phyloP scores from a whole-genome alignment of 495 filamentous ascomycete genomes.

The Penicillium psychrofluorescens region DNA sequence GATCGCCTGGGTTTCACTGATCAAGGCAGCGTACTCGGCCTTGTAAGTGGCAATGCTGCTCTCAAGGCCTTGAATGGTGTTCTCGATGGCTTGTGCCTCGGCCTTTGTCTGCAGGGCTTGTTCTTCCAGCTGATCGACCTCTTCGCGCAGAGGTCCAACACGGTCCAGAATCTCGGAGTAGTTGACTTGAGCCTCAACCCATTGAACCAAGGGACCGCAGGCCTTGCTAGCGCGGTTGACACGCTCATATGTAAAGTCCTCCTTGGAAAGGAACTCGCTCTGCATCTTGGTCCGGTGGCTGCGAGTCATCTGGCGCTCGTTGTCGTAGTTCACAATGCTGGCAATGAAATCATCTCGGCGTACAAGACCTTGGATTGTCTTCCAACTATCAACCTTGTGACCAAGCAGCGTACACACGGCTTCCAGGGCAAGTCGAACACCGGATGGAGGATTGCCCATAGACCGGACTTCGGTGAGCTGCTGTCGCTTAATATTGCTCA shows the following conservation, averaged over 20 bases:
- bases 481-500: conserved; percentile 94
- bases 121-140: conserved; percentile 81
- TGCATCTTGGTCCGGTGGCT: conserved; percentile 79
- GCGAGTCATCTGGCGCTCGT: conserved; percentile 89
- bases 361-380: conserved; percentile 77
- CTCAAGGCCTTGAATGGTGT: conserved; percentile 76
- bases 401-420: conserved; percentile 91
- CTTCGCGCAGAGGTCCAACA: conserved; percentile 86
- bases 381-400: conserved; percentile 86
- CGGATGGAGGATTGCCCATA: conserved; percentile 84
- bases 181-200: conserved; percentile 94
- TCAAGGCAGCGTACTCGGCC: conserved; percentile 88
- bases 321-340: conserved; percentile 96
- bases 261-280: conserved; percentile 81
- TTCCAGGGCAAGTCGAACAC: conserved; percentile 87
- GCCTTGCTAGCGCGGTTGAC: conserved; percentile 94
- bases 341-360: conserved; percentile 94
- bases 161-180: conserved; percentile 95
- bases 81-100: conserved; percentile 83
- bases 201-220: conserved; percentile 93
- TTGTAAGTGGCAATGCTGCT: conserved; percentile 94
- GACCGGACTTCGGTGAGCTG: conserved; percentile 96
- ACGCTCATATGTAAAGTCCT: conserved; percentile 91
- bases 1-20: conserved; percentile 95
- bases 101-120: conserved; percentile 89